Conservation (phyloP, 805 yeast genomes). For the Ogataea pignaliae region DNA sequence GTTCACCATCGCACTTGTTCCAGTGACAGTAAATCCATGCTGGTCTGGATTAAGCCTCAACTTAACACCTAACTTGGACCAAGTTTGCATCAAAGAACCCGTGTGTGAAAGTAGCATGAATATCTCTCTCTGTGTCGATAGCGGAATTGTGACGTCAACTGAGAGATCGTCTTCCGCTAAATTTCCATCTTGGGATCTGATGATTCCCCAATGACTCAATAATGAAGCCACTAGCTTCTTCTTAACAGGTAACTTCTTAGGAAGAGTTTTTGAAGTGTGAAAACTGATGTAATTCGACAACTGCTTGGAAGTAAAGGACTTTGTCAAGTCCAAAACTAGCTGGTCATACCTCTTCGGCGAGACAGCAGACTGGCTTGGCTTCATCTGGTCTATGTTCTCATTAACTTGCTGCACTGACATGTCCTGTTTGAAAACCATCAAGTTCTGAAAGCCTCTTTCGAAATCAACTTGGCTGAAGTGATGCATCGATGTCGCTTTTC, state of each 20-base stretch:
- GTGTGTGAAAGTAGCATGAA: conserved; percentile 29
- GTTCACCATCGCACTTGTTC: conserved; percentile 23
- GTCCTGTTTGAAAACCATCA: conserved; percentile 26
- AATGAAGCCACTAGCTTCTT: conserved; percentile 18
- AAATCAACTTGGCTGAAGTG: conserved; percentile 23
- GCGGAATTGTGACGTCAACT: conserved; percentile 20
- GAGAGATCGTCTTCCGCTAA: conserved; percentile 14
- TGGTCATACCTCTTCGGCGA: conserved; percentile 20
- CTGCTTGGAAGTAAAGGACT: conserved; percentile 21
- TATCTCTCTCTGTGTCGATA: conserved; percentile 27
- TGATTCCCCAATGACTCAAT: conserved; percentile 25
- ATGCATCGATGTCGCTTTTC: conserved; percentile 1
- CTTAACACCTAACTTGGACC: conserved; percentile 33
- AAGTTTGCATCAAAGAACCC: conserved; percentile 30
- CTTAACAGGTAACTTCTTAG: conserved; percentile 8
- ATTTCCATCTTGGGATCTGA: conserved; percentile 9
- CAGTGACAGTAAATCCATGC: conserved; percentile 25
- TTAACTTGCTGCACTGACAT: conserved; percentile 22
- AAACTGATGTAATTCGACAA: conserved; percentile 17
- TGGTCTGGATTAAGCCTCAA: conserved; percentile 24
- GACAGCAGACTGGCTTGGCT: conserved; percentile 19
- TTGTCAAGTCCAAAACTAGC: conserved; percentile 14
- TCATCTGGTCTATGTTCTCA: conserved; percentile 24
- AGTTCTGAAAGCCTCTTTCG: conserved; percentile 24
- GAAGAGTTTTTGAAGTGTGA: not conserved